phyloP scores from a whole-genome alignment of 306 rosid genomes.

The Arachis stenosperma region DNA sequence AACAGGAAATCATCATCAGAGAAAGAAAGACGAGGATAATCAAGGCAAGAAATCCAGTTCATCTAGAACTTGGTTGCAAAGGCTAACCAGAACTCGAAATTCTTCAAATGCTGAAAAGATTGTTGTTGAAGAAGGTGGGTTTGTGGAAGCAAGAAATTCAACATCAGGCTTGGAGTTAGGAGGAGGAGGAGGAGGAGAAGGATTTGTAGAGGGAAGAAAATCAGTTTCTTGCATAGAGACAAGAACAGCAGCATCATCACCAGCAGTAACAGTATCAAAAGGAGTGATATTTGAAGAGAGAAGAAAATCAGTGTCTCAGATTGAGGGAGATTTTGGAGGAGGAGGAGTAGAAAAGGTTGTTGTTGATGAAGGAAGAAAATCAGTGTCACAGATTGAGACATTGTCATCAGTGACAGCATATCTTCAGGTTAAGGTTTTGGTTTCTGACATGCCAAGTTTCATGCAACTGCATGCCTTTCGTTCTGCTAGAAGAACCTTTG shows the following conservation, averaged over 20 bases:
- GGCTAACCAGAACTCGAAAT: conserved; percentile 46
- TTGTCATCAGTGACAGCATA: conserved; percentile 62
- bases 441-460: conserved; percentile 85
- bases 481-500: conserved; percentile 76
- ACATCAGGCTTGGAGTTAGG: conserved; percentile 45
- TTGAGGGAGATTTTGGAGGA: conserved; percentile 30
- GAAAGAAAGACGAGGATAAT: conserved; percentile 39
- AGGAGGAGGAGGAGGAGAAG: conserved; percentile 16
- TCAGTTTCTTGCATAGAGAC: conserved; percentile 43
- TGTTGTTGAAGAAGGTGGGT: conserved; percentile 30
- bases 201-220: conserved; percentile 50
- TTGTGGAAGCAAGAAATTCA: conserved; percentile 52
- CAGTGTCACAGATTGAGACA: conserved; percentile 85
- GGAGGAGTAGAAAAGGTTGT: conserved; percentile 16
- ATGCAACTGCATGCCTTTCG: conserved; percentile 96
- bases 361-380: conserved; percentile 62
- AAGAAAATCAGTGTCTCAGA: conserved; percentile 49
- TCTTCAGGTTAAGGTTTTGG: conserved; percentile 86
- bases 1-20: conserved; percentile 51
- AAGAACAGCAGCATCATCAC: conserved; percentile 18
- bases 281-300: conserved; percentile 41
- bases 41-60: conserved; percentile 50
- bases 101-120: conserved; percentile 11
- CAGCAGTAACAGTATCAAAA: conserved; percentile 19
- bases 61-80: conserved; percentile 55